These are phyloP conservation scores for Metarhizium sp. DNA, from an alignment of 2,329 filamentous ascomycete genomes.

Conservation along the genomic window DNA sequence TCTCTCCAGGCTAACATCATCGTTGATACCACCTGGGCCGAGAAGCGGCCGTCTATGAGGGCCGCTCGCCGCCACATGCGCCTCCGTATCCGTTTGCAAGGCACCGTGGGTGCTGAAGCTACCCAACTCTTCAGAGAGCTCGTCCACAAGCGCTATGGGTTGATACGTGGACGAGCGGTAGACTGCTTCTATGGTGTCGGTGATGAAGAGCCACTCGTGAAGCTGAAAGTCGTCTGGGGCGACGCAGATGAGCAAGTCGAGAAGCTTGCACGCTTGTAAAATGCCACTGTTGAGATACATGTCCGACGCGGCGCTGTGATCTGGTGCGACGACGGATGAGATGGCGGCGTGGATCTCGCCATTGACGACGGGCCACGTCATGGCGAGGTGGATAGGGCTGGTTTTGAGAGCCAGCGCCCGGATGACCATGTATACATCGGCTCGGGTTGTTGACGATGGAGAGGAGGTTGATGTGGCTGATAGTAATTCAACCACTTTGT, in stretches of 20 bases:
- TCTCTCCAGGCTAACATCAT: conserved; percentile 47
- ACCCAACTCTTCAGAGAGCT: conserved; percentile 69
- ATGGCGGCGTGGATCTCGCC: conserved; percentile 74
- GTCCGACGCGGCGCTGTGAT: conserved; percentile 54
- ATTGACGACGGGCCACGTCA: conserved; percentile 85
- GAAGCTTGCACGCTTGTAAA: conserved; percentile 85
- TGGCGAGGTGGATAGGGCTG: conserved; percentile 68
- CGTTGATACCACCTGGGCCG: conserved; percentile 42
- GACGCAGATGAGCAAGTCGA: conserved; percentile 78
- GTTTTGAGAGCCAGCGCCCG: conserved; percentile 73
- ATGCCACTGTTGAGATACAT: conserved; percentile 69
- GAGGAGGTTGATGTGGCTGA: conserved; percentile 79
- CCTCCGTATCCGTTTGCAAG: conserved; percentile 25
- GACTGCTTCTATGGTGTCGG: conserved; percentile 92
- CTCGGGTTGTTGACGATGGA: conserved; percentile 79
- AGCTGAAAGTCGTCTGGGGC: conserved; percentile 95
- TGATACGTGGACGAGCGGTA: conserved; percentile 65
- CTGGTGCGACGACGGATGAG: conserved; percentile 60
- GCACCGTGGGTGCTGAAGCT: conserved; percentile 25
- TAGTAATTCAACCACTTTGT: conserved; percentile 80
- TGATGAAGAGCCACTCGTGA: conserved; percentile 97
- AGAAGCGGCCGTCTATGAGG: conserved; percentile 39
- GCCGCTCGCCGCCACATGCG: conserved; percentile 25
- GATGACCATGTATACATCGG: conserved; percentile 83
- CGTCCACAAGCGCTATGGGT: conserved; percentile 71